Conservation (phyloP, 305 asterid genomes). For the Fraxinus floribunda region DNA sequence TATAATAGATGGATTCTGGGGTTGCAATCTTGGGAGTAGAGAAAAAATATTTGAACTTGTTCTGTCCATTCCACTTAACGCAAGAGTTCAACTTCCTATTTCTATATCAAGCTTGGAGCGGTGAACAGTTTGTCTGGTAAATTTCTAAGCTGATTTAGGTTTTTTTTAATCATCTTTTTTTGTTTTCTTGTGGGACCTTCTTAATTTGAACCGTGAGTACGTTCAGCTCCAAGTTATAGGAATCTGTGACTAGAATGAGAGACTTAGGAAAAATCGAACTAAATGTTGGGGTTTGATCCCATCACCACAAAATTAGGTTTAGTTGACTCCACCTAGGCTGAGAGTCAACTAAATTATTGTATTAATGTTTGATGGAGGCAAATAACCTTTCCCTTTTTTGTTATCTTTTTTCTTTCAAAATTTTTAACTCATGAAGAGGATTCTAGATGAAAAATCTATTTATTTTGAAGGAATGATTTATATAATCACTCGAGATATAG, state of each 20-base stretch:
- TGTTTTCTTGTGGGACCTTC: neutral
- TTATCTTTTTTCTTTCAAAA: neutral
- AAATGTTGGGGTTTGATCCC: neutral
- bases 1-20: neutral
- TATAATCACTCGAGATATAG: neutral
- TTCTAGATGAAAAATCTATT: neutral
- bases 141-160: neutral
- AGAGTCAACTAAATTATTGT: neutral
- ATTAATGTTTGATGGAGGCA: neutral
- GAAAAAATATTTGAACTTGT: neutral
- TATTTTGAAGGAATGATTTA: neutral
- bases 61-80: neutral
- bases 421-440: slow-evolving; percentile 7
- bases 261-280: neutral
- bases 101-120: neutral
- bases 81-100: neutral
- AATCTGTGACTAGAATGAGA: neutral
- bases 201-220: neutral
- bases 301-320: neutral
- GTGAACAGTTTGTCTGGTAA: neutral
- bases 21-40: neutral
- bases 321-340: neutral
- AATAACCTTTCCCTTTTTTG: neutral
- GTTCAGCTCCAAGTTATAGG: neutral
- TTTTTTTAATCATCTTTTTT: neutral